Percentiles rank a stretch among this genome's conserved stretches.
Conservation (phyloP, 2,329 filamentous ascomycete genomes). For the Hypomyces rosellus region DNA sequence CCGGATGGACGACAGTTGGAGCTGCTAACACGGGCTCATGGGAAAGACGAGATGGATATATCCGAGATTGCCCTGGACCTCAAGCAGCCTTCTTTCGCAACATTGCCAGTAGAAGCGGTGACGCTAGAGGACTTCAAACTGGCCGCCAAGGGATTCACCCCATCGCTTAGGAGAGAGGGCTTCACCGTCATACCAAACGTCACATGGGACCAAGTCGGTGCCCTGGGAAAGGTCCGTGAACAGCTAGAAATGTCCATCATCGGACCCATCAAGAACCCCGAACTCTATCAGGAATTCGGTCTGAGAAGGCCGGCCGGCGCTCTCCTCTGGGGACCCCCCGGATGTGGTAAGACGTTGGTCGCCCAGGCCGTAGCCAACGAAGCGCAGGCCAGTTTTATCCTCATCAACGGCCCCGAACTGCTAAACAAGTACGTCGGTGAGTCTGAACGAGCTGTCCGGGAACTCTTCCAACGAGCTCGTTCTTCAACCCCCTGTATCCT, state of each 20-base stretch:
- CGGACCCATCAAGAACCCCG: conserved; percentile 77
- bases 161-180: conserved; percentile 76
- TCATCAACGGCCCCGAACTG: conserved; percentile 91
- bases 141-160: conserved; percentile 57
- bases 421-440: conserved; percentile 98
- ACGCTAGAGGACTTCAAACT: conserved; percentile 56
- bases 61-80: conserved; percentile 8
- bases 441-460: conserved; percentile 84
- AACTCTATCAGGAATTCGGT: conserved; percentile 68
- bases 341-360: conserved; percentile 92
- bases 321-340: conserved; percentile 91
- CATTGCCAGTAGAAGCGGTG: conserved; percentile 9
- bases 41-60: conserved; percentile 4
- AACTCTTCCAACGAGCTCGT: conserved; percentile 83
- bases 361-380: conserved; percentile 96
- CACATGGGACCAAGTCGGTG: conserved; percentile 89
- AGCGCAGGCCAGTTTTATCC: conserved; percentile 95
- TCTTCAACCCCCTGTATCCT: conserved; percentile 87
- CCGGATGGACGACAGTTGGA: conserved; percentile 12
- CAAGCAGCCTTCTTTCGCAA: conserved; percentile 6
- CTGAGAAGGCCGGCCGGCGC: conserved; percentile 80
- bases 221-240: conserved; percentile 69
- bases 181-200: conserved; percentile 92
- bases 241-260: conserved; percentile 83
- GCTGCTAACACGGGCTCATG: conserved; percentile 5